Percentiles rank a stretch among this genome's conserved stretches.
These are phyloP conservation scores for Lentinula sp. DNA, from an alignment of 768 basidiomycete genomes.

Conservation along the genomic window DNA sequence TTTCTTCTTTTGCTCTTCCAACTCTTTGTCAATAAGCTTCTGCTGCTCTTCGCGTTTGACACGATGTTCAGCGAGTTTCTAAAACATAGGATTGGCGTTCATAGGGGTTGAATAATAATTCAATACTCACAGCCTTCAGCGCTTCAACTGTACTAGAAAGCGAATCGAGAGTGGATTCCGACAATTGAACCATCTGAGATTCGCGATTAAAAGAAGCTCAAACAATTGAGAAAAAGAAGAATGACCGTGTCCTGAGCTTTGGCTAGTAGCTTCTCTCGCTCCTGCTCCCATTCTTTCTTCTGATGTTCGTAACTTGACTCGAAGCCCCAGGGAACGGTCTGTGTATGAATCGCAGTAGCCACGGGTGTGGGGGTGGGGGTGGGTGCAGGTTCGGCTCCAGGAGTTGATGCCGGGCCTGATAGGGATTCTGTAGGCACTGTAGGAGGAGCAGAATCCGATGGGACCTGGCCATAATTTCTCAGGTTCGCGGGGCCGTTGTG, in stretches of 20 bases:
- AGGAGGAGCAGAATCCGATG: slow-evolving; percentile 1
- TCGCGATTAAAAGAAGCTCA: background rate
- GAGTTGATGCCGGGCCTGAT: background rate
- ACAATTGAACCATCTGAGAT: slow-evolving; percentile 53
- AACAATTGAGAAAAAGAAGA: background rate
- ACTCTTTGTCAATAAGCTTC: slow-evolving; percentile 9
- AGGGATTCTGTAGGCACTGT: slow-evolving; percentile 2
- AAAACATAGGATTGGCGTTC: slow-evolving; percentile 4
- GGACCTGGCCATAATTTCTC: background rate
- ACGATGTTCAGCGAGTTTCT: slow-evolving; percentile 49
- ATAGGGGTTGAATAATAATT: background rate
- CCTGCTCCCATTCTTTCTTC: slow-evolving; percentile 33
- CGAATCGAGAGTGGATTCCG: slow-evolving; percentile 62
- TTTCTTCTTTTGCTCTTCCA: slow-evolving; percentile 6
- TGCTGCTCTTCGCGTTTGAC: slow-evolving; percentile 41
- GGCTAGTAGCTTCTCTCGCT: slow-evolving; percentile 38
- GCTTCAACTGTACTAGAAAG: slow-evolving; percentile 51
- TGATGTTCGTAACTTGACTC: slow-evolving; percentile 5
- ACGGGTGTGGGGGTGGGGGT: background rate
- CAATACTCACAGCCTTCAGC: slow-evolving; percentile 49
- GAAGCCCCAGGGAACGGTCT: slow-evolving; percentile 4
- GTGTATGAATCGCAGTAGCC: background rate
- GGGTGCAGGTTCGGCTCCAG: background rate
- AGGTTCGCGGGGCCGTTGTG: background rate
- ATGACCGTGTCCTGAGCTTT: slow-evolving; percentile 48